Percentiles rank a stretch among this genome's conserved stretches.
phyloP scores from a whole-genome alignment of 495 filamentous ascomycete genomes.

The Immersiella caudata region DNA sequence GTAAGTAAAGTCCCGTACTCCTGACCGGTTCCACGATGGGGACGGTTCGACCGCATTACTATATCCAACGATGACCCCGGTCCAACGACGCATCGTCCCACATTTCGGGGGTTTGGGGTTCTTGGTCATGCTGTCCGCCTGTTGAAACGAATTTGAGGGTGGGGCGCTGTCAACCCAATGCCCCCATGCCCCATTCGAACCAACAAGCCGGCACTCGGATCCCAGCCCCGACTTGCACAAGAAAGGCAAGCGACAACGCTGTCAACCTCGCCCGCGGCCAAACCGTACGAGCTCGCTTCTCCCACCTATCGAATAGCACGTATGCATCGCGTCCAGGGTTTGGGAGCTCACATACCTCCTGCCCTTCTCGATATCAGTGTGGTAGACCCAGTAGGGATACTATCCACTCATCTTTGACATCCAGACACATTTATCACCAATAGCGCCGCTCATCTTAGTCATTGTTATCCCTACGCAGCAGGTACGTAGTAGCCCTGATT shows the following conservation, averaged over 20 bases:
- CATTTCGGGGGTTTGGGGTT: not conserved
- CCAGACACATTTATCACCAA: too few relatives aligned
- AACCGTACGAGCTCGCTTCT: not conserved
- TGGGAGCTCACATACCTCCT: not conserved
- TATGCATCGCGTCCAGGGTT: not conserved
- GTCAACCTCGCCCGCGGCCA: not conserved
- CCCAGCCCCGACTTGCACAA: not conserved
- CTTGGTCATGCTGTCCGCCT: not conserved
- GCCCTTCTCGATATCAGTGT: not conserved
- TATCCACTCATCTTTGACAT: too few relatives aligned
- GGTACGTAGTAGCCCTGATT: not conserved
- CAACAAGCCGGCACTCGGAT: not conserved
- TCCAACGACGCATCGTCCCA: not conserved
- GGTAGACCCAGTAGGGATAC: too few relatives aligned
- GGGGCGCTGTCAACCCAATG: not conserved
- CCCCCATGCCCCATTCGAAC: not conserved
- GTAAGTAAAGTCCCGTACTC: not conserved
- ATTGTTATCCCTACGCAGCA: not conserved
- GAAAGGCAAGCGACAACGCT: not conserved
- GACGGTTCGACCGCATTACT: not conserved
- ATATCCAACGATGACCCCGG: not conserved
- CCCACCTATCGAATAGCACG: too few relatives aligned
- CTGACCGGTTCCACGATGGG: not conserved
- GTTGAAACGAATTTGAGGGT: not conserved
- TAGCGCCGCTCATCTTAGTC: not conserved